A percentile compares a stretch with the other conserved stretches of the same genome.
phyloP scores from a whole-genome alignment of 345 rosid genomes.

The Adansonia digitata region DNA sequence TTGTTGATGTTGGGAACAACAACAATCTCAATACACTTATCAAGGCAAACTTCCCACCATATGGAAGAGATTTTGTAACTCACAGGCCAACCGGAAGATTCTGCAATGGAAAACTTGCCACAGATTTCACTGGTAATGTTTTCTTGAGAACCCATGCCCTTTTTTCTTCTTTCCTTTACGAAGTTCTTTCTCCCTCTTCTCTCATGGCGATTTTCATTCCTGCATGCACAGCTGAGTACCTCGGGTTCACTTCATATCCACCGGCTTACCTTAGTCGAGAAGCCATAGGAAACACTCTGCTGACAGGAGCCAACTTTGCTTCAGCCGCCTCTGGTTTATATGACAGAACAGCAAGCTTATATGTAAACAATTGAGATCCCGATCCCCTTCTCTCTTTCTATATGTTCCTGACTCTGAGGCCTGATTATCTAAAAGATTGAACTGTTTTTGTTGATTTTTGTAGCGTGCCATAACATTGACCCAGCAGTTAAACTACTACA shows the following conservation, averaged over 20 bases:
- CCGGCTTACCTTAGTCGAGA: constrained; percentile 75
- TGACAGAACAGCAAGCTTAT: constrained; percentile 64
- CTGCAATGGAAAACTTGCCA: constrained; percentile 81
- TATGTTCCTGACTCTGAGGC: not conserved
- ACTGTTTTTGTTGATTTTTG: constrained; percentile 20
- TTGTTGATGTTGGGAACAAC: constrained; percentile 88
- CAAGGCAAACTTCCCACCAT: constrained; percentile 86
- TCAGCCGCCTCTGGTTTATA: constrained; percentile 79
- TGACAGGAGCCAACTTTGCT: constrained; percentile 83
- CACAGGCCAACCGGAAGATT: constrained; percentile 84
- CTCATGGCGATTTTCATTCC: constrained; percentile 5
- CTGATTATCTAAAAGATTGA: constrained; percentile 6
- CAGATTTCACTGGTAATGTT: constrained; percentile 63
- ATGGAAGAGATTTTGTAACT: constrained; percentile 75
- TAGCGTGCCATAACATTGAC: constrained; percentile 65
- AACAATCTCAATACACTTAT: constrained; percentile 55
- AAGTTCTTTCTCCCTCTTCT: not conserved
- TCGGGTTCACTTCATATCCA: constrained; percentile 76
- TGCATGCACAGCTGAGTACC: constrained; percentile 60
- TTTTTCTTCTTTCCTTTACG: not conserved
- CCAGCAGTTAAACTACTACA: constrained; percentile 71
- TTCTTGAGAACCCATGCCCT: constrained; percentile 6
- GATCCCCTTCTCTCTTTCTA: not conserved
- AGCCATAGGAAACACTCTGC: constrained; percentile 44
- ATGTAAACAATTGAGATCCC: constrained; percentile 29